These are phyloP conservation scores for Claviceps lovelessii DNA, from an alignment of 2,329 filamentous ascomycete genomes.

Conservation along the genomic window DNA sequence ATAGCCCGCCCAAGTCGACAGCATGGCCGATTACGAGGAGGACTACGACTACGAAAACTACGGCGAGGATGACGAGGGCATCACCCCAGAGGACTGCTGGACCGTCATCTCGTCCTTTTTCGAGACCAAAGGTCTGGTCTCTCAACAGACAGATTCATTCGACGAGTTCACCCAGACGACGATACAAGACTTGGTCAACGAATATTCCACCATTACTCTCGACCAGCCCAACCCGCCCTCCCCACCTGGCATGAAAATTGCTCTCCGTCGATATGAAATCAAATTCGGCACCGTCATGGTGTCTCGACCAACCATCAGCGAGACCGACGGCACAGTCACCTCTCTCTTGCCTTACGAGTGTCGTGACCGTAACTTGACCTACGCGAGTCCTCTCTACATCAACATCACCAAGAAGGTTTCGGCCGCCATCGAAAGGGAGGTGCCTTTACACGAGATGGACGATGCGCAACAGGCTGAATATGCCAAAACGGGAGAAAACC, in stretches of 20 bases:
- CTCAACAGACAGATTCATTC: conserved; percentile 95
- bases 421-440: conserved; percentile 62
- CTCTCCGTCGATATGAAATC: conserved; percentile 85
- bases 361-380: conserved; percentile 87
- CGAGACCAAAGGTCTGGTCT: conserved; percentile 86
- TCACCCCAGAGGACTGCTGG: conserved; percentile 98
- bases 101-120: conserved; percentile 95
- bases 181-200: conserved; percentile 86
- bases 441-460: conserved; percentile 54
- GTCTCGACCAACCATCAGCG: conserved; percentile 78
- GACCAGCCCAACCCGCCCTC: conserved; percentile 77
- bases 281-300: conserved; percentile 85
- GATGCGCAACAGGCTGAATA: conserved; percentile 45
- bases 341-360: conserved; percentile 89
- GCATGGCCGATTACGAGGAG: conserved; percentile 43
- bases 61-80: conserved; percentile 51
- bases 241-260: conserved; percentile 62
- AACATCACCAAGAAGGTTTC: conserved; percentile 76
- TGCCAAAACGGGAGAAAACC: conserved; percentile 39
- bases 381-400: conserved; percentile 81
- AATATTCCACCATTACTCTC: conserved; percentile 81
- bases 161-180: conserved; percentile 92
- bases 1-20: conserved; percentile 7
- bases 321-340: conserved; percentile 78
- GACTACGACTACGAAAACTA: conserved; percentile 55